Percentiles rank a stretch among this genome's conserved stretches.
These are phyloP conservation scores for Lycium ferocissimum DNA, from an alignment of 257 asterid species.

Conservation along the genomic window DNA sequence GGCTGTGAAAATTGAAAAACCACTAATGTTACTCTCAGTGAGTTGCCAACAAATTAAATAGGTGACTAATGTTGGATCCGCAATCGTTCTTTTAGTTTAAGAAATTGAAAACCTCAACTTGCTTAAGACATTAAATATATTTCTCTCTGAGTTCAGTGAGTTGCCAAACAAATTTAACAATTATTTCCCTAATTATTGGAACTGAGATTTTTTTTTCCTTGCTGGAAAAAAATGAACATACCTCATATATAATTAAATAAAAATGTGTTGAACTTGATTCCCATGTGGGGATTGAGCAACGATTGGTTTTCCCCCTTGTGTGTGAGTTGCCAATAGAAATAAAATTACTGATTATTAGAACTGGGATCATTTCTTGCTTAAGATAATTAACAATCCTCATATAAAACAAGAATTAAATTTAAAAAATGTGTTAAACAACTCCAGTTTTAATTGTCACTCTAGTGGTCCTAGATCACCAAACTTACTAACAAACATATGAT, in stretches of 20 bases:
- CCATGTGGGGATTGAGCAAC: conserved; percentile 4
- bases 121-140: not conserved
- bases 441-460: conserved; percentile 22
- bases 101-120: not conserved
- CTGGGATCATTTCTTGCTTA: not conserved
- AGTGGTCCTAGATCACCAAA: conserved; percentile 51
- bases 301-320: not conserved
- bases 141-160: not conserved
- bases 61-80: not conserved
- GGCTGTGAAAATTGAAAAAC: not conserved
- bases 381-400: not conserved
- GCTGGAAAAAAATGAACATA: not conserved
- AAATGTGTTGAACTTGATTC: not conserved
- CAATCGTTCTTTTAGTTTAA: not conserved
- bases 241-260: conserved; percentile 4
- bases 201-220: not conserved
- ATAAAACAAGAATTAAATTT: not conserved
- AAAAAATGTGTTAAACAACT: not conserved
- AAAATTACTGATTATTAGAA: not conserved
- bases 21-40: not conserved
- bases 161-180: not conserved
- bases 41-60: not conserved
- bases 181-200: not conserved
- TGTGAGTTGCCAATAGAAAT: not conserved
- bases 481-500: conserved; percentile 35